phyloP scores from a whole-genome alignment of 768 basidiomycete genomes.

The Hirschioporus abietinus region DNA sequence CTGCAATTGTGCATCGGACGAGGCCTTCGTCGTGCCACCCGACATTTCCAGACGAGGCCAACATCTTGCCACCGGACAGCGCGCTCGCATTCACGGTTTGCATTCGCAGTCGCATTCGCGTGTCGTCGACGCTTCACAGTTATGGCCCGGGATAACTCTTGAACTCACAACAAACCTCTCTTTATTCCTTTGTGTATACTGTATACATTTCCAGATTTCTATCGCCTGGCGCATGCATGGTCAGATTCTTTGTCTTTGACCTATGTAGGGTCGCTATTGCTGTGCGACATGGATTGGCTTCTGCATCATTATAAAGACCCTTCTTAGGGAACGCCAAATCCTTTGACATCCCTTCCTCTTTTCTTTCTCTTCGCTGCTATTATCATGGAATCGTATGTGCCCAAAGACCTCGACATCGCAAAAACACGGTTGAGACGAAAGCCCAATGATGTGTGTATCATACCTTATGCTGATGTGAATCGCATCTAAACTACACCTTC shows the following conservation, averaged over 20 bases:
- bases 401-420: background rate
- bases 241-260: background rate
- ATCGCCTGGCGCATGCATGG: too few relatives aligned
- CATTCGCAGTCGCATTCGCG: too few relatives aligned
- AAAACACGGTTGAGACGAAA: background rate
- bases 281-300: background rate
- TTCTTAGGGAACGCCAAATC: background rate
- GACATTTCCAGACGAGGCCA: too few relatives aligned
- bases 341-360: background rate
- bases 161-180: too few relatives aligned
- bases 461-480: background rate
- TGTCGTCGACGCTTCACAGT: too few relatives aligned
- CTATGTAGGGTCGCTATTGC: background rate
- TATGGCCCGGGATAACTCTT: too few relatives aligned
- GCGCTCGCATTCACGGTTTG: too few relatives aligned
- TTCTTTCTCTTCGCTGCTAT: background rate
- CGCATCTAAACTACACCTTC: background rate
- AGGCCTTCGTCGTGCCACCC: too few relatives aligned
- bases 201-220: too few relatives aligned
- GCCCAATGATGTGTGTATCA: background rate
- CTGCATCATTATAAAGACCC: background rate
- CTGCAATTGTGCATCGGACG: too few relatives aligned
- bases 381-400: background rate
- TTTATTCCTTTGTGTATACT: too few relatives aligned
- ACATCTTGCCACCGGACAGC: too few relatives aligned